Conservation (phyloP, 306 rosid genomes). For the Vigna mungo region DNA sequence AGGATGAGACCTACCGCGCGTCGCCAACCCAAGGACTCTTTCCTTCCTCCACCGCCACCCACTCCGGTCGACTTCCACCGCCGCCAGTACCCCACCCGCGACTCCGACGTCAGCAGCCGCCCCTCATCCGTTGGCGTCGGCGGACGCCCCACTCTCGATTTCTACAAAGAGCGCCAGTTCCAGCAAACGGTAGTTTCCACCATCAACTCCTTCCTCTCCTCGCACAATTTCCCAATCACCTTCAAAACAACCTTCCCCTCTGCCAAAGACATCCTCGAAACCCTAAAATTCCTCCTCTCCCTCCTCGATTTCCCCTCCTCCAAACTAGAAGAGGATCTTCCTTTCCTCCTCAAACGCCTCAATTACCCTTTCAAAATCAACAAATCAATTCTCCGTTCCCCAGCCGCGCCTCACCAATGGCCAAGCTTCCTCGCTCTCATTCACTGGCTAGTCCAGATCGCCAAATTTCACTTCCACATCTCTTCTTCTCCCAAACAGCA, state of each 20-base stretch:
- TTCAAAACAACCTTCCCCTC: constrained; percentile 74
- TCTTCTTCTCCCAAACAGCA: constrained; percentile 3
- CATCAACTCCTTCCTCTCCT: constrained; percentile 66
- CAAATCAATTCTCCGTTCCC: constrained; percentile 73
- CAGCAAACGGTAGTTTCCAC: constrained; percentile 65
- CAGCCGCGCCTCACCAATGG: constrained; percentile 94
- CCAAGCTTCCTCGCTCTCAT: constrained; percentile 77
- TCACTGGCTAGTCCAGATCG: constrained; percentile 90
- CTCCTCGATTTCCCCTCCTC: constrained; percentile 56
- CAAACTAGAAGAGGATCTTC: constrained; percentile 87
- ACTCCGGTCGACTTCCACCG: constrained; percentile 41
- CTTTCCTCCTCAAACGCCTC: constrained; percentile 57
- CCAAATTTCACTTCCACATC: constrained; percentile 47
- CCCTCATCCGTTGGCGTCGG: constrained; percentile 73
- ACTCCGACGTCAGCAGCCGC: constrained; percentile 92
- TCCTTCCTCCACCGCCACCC: constrained; percentile 63
- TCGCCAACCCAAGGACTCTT: constrained; percentile 63
- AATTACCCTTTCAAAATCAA: constrained; percentile 75
- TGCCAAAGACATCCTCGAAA: constrained; percentile 71
- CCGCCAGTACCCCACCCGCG: constrained; percentile 58
- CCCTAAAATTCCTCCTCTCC: constrained; percentile 65
- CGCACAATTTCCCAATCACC: constrained; percentile 54
- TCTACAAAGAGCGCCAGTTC: constrained; percentile 79
- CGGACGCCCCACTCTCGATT: constrained; percentile 56
- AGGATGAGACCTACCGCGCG: constrained; percentile 64